Percentiles rank a stretch among this genome's conserved stretches.
phyloP scores from a whole-genome alignment of 2,329 filamentous ascomycete species.

The Magnaporthiopsis poae region DNA sequence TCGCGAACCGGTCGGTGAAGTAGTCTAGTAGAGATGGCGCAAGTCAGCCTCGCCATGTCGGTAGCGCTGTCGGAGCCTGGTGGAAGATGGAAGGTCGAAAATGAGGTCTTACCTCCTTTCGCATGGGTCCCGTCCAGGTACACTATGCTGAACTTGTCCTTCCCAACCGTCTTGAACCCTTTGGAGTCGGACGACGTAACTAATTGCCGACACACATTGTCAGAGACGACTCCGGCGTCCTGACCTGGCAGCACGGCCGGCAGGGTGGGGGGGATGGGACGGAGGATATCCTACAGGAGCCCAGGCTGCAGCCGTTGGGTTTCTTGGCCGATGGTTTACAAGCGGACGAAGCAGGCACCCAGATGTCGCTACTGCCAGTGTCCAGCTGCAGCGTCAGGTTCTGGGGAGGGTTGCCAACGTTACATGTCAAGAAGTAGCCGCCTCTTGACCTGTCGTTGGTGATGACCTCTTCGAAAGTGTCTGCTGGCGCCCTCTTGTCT shows the following conservation, averaged over 20 bases:
- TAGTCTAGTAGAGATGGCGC: slow-evolving; percentile 28
- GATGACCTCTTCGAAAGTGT: slow-evolving; percentile 33
- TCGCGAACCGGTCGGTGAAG: slow-evolving; percentile 45
- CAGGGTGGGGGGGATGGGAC: background rate
- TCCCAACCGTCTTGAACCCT: slow-evolving; percentile 34
- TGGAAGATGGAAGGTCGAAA: slow-evolving; percentile 31
- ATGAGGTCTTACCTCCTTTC: slow-evolving; percentile 27
- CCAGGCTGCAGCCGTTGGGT: slow-evolving; percentile 16
- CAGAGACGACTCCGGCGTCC: background rate
- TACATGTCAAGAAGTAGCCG: slow-evolving; percentile 47
- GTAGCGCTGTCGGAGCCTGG: slow-evolving; percentile 19
- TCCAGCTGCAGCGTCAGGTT: slow-evolving; percentile 50
- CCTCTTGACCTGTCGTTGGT: slow-evolving; percentile 34
- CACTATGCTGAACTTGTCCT: slow-evolving; percentile 43
- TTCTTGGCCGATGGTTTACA: slow-evolving; percentile 11
- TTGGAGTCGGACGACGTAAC: slow-evolving; percentile 36
- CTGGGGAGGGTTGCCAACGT: slow-evolving; percentile 49
- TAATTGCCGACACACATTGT: slow-evolving; percentile 18
- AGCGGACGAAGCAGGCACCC: slow-evolving; percentile 43
- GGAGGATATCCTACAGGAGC: slow-evolving; percentile 16
- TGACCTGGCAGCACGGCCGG: background rate
- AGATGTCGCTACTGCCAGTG: slow-evolving; percentile 57
- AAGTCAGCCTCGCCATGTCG: background rate
- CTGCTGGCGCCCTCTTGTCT: slow-evolving; percentile 21
- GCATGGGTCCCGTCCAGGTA: slow-evolving; percentile 53